Evolutionary conservation across 345 rosid species (phyloP).

Genomic region (Eucalyptus rudis): DNA sequence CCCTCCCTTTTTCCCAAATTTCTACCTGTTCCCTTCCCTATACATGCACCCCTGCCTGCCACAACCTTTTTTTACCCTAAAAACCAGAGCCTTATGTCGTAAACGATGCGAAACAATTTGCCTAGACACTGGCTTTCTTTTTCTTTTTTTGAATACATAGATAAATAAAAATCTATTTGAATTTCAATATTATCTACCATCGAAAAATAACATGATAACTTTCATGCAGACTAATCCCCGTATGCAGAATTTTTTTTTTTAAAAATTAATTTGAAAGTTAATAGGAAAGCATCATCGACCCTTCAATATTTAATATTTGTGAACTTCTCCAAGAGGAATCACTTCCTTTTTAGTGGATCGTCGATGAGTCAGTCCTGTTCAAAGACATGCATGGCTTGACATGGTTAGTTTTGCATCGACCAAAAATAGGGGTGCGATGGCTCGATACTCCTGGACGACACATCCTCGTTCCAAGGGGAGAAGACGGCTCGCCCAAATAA

Average conservation of each 20-base stretch:
- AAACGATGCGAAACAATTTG: not conserved
- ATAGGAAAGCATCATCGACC: not conserved
- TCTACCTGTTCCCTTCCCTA: not conserved
- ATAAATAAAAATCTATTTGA: not conserved
- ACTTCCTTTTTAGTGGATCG: not conserved
- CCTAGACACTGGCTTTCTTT: not conserved
- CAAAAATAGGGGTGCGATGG: conserved; percentile 46
- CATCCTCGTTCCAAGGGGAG: conserved; percentile 28
- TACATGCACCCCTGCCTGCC: not conserved
- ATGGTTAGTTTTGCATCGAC: not conserved
- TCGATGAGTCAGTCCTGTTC: not conserved
- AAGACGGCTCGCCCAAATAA: conserved; percentile 31
- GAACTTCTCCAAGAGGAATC: not conserved
- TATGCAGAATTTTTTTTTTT: not conserved
- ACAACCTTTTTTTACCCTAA: not conserved
- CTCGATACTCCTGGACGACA: conserved; percentile 36
- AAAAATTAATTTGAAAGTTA: not conserved
- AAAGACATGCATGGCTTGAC: not conserved
- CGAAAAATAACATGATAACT: not conserved
- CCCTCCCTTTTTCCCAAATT: not conserved
- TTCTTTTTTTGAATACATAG: not conserved
- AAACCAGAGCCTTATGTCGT: not conserved
- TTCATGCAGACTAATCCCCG: not conserved
- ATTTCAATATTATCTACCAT: not conserved
- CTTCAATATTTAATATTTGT: not conserved